These are phyloP conservation scores for Coemansia sp. DNA, from an alignment of 192 early-diverging fungal genomes.

Conservation along the genomic window DNA sequence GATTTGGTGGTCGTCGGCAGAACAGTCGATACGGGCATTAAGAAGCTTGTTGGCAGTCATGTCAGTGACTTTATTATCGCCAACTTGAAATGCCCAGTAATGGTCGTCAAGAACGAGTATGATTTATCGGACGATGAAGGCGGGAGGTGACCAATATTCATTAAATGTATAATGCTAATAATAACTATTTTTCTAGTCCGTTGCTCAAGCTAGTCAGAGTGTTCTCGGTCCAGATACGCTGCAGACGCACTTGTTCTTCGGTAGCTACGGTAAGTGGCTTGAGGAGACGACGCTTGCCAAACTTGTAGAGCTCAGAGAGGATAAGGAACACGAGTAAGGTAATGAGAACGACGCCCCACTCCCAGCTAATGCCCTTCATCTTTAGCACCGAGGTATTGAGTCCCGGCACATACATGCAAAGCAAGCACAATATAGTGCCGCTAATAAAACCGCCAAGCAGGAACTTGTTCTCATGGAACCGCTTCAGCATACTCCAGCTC, in stretches of 20 bases:
- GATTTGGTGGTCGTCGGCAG: constrained; percentile 49
- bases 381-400: constrained; percentile 65
- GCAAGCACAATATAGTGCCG: constrained; percentile 59
- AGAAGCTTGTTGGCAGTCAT: constrained; percentile 44
- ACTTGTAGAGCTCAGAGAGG: constrained; percentile 70
- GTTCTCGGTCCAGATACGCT: constrained; percentile 58
- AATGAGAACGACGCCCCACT: constrained; percentile 69
- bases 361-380: constrained; percentile 66
- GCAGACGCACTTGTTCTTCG: constrained; percentile 45
- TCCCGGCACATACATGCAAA: constrained; percentile 69
- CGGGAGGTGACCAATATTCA: neutral
- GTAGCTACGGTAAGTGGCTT: constrained; percentile 47
- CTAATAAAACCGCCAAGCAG: constrained; percentile 50
- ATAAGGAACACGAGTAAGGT: constrained; percentile 65
- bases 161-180: neutral
- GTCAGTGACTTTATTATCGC: constrained; percentile 44
- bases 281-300: constrained; percentile 56
- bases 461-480: constrained; percentile 58
- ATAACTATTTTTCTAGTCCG: constrained; percentile 22
- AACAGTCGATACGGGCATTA: constrained; percentile 28
- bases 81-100: constrained; percentile 39
- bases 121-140: constrained; percentile 51
- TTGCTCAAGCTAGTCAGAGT: constrained; percentile 31
- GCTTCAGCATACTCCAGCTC: constrained; percentile 49
- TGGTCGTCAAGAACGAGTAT: constrained; percentile 57